Evolutionary conservation across 129 eudicot genomes (phyloP).

Genomic region (Centaurea solstitialis): DNA sequence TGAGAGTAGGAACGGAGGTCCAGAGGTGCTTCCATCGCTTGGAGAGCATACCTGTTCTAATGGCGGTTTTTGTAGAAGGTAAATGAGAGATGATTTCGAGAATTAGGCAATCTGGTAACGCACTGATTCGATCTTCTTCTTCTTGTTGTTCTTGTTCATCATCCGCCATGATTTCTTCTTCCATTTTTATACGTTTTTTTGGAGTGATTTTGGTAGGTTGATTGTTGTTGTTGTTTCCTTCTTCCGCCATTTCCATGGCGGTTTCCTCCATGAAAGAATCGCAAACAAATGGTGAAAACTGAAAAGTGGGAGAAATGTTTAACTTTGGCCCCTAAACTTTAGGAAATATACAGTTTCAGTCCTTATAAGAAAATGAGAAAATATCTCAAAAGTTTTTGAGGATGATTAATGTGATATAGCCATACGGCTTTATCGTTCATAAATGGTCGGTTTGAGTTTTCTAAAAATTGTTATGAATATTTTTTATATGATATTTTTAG

Average conservation of each 20-base stretch:
- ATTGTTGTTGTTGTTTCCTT: constrained; percentile 1
- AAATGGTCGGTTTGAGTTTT: too few relatives aligned
- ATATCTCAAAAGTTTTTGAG: neutral
- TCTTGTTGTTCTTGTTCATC: too few relatives aligned
- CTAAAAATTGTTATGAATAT: too few relatives aligned
- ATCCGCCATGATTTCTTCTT: neutral
- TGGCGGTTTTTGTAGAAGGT: constrained; percentile 22
- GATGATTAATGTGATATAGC: too few relatives aligned
- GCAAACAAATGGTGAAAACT: neutral
- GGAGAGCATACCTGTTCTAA: constrained; percentile 20
- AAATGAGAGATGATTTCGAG: constrained; percentile 19
- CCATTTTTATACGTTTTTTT: constrained; percentile 18
- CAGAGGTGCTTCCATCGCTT: constrained; percentile 23
- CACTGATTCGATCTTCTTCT: constrained; percentile 21
- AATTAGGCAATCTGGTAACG: constrained; percentile 21
- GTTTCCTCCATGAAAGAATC: neutral
- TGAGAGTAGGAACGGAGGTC: constrained; percentile 6
- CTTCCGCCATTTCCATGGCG: constrained; percentile 4
- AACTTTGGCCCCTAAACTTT: neutral
- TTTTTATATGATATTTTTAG: too few relatives aligned
- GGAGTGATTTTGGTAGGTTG: neutral
- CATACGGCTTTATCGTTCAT: too few relatives aligned
- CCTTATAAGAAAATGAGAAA: neutral
- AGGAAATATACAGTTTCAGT: neutral
- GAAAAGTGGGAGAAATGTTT: neutral